A percentile compares a stretch with the other conserved stretches of the same genome.
Evolutionary conservation across 306 rosid genomes (phyloP).

Genomic region (Cucumis cinereus): DNA sequence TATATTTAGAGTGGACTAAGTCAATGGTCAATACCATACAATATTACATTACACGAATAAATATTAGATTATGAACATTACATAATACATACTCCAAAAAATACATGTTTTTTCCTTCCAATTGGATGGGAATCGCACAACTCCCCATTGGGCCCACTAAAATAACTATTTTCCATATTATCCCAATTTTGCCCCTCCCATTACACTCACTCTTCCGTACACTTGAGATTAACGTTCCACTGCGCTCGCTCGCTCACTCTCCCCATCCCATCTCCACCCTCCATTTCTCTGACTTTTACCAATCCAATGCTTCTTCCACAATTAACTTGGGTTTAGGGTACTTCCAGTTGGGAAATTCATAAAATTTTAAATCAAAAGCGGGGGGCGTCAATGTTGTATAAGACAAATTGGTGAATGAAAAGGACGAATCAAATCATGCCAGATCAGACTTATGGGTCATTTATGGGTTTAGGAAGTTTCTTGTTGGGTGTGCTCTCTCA

Average conservation of each 20-base stretch:
- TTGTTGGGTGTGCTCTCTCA: slow-evolving; percentile 33
- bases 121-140: not conserved
- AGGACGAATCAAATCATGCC: slow-evolving; percentile 38
- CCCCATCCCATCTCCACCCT: not conserved
- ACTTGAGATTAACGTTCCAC: not conserved
- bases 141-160: not conserved
- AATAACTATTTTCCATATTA: not conserved
- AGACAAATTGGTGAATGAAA: slow-evolving; percentile 34
- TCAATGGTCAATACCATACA: not conserved
- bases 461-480: slow-evolving; percentile 21
- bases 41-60: not conserved
- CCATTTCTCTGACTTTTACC: not conserved
- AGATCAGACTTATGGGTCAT: slow-evolving; percentile 18
- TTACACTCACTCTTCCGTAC: not conserved
- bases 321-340: not conserved
- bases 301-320: not conserved
- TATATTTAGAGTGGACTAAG: not conserved
- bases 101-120: not conserved
- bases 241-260: not conserved
- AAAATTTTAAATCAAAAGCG: not conserved
- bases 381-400: slow-evolving; percentile 18
- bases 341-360: not conserved
- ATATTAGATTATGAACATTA: no score
- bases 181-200: not conserved
- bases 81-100: no score